A percentile compares a stretch with the other conserved stretches of the same genome.
Conservation (phyloP, 768 basidiomycete species). For the Trametes cubensis region DNA sequence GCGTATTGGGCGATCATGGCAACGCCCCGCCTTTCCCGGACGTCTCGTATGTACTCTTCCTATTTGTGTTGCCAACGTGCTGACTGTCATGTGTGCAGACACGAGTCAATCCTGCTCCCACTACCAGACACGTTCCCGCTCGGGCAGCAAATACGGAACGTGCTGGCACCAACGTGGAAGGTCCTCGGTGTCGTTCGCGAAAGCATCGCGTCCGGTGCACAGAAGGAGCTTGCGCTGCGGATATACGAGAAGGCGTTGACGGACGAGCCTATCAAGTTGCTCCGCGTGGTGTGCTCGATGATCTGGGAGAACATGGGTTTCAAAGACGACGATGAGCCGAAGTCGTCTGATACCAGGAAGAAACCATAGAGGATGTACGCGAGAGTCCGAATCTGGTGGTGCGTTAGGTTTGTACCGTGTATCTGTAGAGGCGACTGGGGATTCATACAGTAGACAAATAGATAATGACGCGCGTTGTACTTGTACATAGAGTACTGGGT, state of each 20-base stretch:
- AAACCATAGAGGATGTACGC: neutral
- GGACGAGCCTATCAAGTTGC: constrained; percentile 56
- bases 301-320: constrained; percentile 40
- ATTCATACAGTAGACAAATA: no score
- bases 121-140: constrained; percentile 62
- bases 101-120: constrained; percentile 54
- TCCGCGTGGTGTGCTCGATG: constrained; percentile 41
- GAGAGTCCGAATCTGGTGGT: no score
- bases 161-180: constrained; percentile 59
- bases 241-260: constrained; percentile 68
- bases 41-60: constrained; percentile 18
- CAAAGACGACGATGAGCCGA: neutral
- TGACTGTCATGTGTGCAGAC: constrained; percentile 8
- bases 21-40: constrained; percentile 25
- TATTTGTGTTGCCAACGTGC: neutral
- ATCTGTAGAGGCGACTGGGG: neutral
- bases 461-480: no score
- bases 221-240: constrained; percentile 56
- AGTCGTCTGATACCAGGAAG: neutral
- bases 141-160: constrained; percentile 51
- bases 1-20: constrained; percentile 5
- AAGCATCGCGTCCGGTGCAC: constrained; percentile 59
- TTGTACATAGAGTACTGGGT: no score
- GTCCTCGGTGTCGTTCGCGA: constrained; percentile 54
- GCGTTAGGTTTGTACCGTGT: neutral